phyloP scores from a whole-genome alignment of 1,284 basidiomycete genomes.

The Sporisorium scitamineum region DNA sequence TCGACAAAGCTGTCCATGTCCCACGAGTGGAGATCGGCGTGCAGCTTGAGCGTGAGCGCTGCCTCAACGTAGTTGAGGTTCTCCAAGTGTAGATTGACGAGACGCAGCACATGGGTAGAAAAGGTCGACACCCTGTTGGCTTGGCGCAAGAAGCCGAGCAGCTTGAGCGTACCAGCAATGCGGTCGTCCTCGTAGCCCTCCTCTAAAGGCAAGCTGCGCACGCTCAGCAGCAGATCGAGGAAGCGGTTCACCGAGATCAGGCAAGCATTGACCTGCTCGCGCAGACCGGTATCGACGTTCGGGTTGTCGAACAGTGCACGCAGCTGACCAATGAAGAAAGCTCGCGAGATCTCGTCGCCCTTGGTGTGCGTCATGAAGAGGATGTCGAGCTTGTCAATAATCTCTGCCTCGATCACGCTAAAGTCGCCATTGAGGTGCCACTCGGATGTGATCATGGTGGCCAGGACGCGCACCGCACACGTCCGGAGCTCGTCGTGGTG shows the following conservation, averaged over 20 bases:
- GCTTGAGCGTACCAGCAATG: constrained; percentile 86
- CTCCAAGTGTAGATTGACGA: constrained; percentile 75
- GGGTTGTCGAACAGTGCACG: constrained; percentile 86
- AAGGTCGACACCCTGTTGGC: constrained; percentile 63
- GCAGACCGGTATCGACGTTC: constrained; percentile 82
- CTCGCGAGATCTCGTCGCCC: constrained; percentile 86
- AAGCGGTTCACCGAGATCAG: constrained; percentile 91
- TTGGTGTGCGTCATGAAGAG: constrained; percentile 89
- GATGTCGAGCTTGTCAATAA: constrained; percentile 93
- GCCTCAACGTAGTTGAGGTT: constrained; percentile 92
- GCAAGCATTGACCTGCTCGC: constrained; percentile 82
- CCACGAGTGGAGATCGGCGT: constrained; percentile 94
- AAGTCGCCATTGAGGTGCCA: constrained; percentile 66
- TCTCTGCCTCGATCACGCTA: constrained; percentile 80
- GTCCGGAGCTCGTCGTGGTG: constrained; percentile 92
- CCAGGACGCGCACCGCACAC: constrained; percentile 87
- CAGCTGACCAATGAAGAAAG: constrained; percentile 93
- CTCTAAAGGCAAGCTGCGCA: constrained; percentile 78
- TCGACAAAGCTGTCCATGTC: constrained; percentile 79
- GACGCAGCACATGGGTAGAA: constrained; percentile 63
- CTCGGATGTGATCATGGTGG: constrained; percentile 95
- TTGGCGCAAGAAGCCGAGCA: constrained; percentile 65
- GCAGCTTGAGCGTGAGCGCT: constrained; percentile 84
- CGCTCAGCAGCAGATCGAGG: constrained; percentile 89
- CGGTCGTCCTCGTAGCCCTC: constrained; percentile 78